phyloP scores from a whole-genome alignment of 139 green algal genomes.

The Yamagishiella unicocca region DNA sequence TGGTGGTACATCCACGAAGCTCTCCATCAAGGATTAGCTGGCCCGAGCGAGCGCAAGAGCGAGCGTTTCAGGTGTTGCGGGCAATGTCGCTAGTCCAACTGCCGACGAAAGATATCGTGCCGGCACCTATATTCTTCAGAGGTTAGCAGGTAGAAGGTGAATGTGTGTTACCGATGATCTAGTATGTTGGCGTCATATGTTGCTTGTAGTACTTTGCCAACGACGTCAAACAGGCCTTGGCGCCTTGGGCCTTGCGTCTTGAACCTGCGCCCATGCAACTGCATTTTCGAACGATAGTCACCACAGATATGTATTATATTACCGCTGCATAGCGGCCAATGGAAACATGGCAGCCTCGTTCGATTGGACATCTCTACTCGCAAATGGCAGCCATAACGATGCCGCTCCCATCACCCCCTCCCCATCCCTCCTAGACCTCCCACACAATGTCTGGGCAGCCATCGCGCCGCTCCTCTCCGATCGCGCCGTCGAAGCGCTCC shows the following conservation, averaged over 20 bases:
- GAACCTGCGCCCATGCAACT: neutral
- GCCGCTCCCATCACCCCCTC: neutral
- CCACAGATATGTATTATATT: neutral
- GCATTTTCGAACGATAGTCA: neutral
- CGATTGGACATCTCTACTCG: neutral
- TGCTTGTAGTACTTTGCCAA: neutral
- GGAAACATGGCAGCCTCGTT: neutral
- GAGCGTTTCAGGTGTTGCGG: neutral
- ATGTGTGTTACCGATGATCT: neutral
- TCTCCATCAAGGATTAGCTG: neutral
- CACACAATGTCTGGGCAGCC: neutral
- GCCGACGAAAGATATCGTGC: too few species aligned
- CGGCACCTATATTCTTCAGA: too few species aligned
- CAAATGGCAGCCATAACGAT: neutral
- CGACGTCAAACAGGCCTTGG: too few species aligned
- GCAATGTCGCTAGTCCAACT: neutral
- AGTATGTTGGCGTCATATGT: neutral
- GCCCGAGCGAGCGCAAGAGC: neutral
- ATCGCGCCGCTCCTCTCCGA: neutral
- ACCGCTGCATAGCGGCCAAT: neutral
- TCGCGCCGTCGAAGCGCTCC: neutral
- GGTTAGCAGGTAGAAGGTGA: neutral
- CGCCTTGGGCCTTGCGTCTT: too few species aligned
- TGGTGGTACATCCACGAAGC: slow-evolving; percentile 8
- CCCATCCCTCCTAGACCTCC: neutral